Evolutionary conservation across 2,329 filamentous ascomycete species (phyloP), one percentile per base, ranked within the genome.

Genomic region (Ascochyta lentis): DNA sequence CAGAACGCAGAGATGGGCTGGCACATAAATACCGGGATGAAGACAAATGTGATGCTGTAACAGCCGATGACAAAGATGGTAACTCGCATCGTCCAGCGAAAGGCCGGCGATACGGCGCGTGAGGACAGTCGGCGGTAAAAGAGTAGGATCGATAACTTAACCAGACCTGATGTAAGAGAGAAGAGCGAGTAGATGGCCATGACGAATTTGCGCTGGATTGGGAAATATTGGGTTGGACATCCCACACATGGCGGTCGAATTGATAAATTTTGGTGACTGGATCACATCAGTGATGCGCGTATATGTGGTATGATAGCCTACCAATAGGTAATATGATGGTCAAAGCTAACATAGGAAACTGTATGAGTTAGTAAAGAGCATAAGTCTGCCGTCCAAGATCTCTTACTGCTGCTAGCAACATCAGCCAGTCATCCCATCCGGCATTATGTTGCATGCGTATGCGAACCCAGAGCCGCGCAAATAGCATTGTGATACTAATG

Each of bases 91-190:
- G 48, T 55, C 56, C 61, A 64, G 40, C 48, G 56, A 42, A 66
- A 68, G 8, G 48, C 23, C 1, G 38, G 49, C 2, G 65, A 65
- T 1, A 66, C 53, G 1, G 56, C 56, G 15, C 61, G 60, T 2
- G 61, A 52, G 10, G 59, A 59, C 2, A 69, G 46, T 12, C 66
- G 60, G 9, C 65, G 61, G 31, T 65, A 70, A 41, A 68, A 70
- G 38, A 66, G 60, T 4, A 72, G 61, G n/a, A 72, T 66, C 3
- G 67, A 69, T 6, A 69, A 58, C 41, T 71, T 72, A 45, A 70
- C 64, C 10, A 71, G 44, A 2, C 68, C 66, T 2, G 65, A 58
- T 6, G 47, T 50, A 5, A 65, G 6, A 12, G 60, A 54, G 50
- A 66, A 72, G 1, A 63, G 23, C 8, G 45, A 16, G 37, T 70